Evolutionary conservation across 805 yeast species (phyloP).

Genomic region (Zygosaccharomyces kombuchaensis): DNA sequence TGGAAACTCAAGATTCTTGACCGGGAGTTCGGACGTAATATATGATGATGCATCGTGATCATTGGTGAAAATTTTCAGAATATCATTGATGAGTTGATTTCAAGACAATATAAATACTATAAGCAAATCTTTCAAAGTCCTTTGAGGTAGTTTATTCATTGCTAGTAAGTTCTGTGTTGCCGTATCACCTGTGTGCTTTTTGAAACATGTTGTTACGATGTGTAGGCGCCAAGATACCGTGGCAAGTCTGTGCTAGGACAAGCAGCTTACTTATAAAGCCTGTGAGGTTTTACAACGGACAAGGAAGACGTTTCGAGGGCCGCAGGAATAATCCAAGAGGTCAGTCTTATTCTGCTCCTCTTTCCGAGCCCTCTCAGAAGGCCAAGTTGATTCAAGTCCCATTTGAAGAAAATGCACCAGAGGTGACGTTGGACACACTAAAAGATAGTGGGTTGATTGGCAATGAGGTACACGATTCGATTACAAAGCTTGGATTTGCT

Average conservation of each 20-base stretch:
- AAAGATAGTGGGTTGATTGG: slow-evolving; percentile 31
- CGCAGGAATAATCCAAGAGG: not conserved
- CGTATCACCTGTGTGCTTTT: not conserved
- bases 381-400: slow-evolving; percentile 21
- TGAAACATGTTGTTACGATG: not conserved
- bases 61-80: slow-evolving; percentile 5
- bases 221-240: slow-evolving; percentile 1
- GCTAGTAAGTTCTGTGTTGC: not conserved
- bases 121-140: not conserved
- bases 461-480: slow-evolving; percentile 33
- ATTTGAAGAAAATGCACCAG: slow-evolving; percentile 15
- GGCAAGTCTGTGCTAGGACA: not conserved
- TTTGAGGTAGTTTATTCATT: not conserved
- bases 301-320: not conserved
- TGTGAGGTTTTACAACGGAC: slow-evolving; percentile 1
- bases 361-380: not conserved
- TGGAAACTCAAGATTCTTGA: not conserved
- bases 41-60: slow-evolving; percentile 1
- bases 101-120: not conserved
- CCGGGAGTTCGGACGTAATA: not conserved
- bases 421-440: slow-evolving; percentile 30
- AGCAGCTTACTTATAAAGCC: not conserved
- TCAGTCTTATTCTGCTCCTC: not conserved
- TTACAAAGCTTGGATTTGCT: slow-evolving; percentile 43
- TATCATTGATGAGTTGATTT: not conserved